Evolutionary conservation across 2,329 filamentous ascomycete genomes (phyloP).

Genomic region (Beauveria sp.): DNA sequence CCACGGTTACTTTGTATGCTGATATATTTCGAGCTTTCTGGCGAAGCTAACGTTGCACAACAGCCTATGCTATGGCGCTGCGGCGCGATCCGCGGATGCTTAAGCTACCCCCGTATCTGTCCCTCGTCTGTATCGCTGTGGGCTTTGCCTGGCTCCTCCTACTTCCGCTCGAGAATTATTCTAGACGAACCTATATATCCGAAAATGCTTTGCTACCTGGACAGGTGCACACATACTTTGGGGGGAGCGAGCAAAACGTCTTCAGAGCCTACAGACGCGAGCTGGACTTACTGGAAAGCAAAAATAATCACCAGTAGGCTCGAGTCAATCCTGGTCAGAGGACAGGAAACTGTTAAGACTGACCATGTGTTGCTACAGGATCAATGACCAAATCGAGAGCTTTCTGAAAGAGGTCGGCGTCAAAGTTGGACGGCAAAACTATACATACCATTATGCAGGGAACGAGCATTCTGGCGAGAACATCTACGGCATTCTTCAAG

Average conservation of each 20-base stretch:
- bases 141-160: slow-evolving; percentile 86
- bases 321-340: too few relatives aligned
- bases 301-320: slow-evolving; percentile 45
- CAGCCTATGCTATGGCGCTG: slow-evolving; percentile 58
- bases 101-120: slow-evolving; percentile 80
- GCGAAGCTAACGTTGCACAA: neutral
- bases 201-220: slow-evolving; percentile 94
- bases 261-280: slow-evolving; percentile 87
- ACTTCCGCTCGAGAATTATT: slow-evolving; percentile 84
- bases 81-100: slow-evolving; percentile 75
- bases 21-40: neutral
- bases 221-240: slow-evolving; percentile 96
- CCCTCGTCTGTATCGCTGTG: slow-evolving; percentile 73
- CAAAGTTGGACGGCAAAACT: slow-evolving; percentile 83
- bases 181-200: slow-evolving; percentile 87
- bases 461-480: slow-evolving; percentile 74
- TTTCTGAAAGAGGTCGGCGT: slow-evolving; percentile 74
- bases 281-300: slow-evolving; percentile 54
- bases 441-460: slow-evolving; percentile 74
- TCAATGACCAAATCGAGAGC: slow-evolving; percentile 64
- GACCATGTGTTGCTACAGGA: slow-evolving; percentile 26
- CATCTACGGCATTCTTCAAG: slow-evolving; percentile 86
- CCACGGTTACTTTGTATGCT: slow-evolving; percentile 46
- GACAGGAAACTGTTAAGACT: neutral
- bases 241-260: slow-evolving; percentile 90